A percentile compares a stretch with the other conserved stretches of the same genome.
Conservation (phyloP, 306 rosid genomes). For the Potentilla sterilis region DNA sequence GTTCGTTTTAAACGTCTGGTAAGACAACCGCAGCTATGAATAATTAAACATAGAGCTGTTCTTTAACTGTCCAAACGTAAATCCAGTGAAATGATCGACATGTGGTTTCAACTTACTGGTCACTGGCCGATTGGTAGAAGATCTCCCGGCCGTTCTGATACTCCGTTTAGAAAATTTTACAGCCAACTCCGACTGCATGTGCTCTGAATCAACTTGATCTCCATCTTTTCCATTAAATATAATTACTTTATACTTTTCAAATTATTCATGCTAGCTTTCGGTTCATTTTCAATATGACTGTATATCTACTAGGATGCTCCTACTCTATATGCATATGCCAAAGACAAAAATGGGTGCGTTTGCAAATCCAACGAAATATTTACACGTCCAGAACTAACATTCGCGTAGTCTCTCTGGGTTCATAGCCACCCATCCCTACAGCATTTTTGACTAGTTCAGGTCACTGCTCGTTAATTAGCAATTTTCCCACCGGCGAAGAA, state of each 20-base stretch:
- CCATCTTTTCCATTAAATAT: neutral
- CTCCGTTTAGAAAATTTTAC: neutral
- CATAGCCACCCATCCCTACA: too few relatives aligned
- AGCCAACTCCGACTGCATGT: neutral
- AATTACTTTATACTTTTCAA: neutral
- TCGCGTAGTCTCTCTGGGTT: too few relatives aligned
- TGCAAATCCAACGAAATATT: too few relatives aligned
- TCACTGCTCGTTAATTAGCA: too few relatives aligned
- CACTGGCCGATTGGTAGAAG: neutral
- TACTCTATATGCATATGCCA: too few relatives aligned
- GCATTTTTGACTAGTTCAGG: too few relatives aligned
- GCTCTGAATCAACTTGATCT: neutral
- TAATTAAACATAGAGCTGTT: neutral
- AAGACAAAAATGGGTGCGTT: too few relatives aligned
- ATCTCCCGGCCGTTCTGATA: neutral
- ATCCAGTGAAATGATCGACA: neutral
- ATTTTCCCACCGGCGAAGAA: too few relatives aligned
- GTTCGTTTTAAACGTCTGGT: neutral
- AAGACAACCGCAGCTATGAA: neutral
- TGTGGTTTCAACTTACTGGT: neutral
- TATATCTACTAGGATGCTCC: too few relatives aligned
- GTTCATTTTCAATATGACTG: slow-evolving; percentile 8
- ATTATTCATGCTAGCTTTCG: slow-evolving; percentile 1
- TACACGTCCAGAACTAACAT: too few relatives aligned
- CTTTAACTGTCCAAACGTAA: neutral